These are phyloP conservation scores for Allium sativum DNA, from an alignment of 106 monocot species.

Conservation along the genomic window DNA sequence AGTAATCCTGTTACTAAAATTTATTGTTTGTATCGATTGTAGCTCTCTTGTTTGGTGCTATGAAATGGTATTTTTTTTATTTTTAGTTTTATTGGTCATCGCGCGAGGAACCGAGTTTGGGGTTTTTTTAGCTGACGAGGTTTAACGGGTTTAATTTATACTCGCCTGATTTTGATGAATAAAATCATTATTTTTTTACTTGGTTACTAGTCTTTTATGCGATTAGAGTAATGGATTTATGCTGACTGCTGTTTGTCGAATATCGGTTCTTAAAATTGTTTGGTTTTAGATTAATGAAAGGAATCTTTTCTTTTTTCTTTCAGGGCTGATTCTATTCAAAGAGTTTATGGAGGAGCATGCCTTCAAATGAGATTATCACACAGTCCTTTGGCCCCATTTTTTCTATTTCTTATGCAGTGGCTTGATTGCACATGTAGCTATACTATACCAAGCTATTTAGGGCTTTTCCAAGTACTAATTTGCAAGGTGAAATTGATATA, in stretches of 20 bases:
- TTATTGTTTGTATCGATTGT: background rate
- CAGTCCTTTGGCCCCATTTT: slow-evolving; percentile 53
- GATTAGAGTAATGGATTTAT: too few species aligned
- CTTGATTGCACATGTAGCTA: slow-evolving; percentile 48
- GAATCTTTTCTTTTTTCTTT: background rate
- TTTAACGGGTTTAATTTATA: background rate
- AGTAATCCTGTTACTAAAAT: background rate
- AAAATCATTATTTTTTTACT: background rate
- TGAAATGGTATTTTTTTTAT: background rate
- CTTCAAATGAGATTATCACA: slow-evolving; percentile 85
- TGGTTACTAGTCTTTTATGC: too few species aligned
- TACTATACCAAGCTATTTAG: slow-evolving; percentile 64
- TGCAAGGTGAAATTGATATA: slow-evolving; percentile 39
- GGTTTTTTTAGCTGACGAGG: background rate
- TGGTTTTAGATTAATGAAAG: too few species aligned
- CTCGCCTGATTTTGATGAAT: background rate
- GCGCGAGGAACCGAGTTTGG: background rate
- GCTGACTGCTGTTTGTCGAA: too few species aligned
- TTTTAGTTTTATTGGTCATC: background rate
- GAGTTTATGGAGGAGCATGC: slow-evolving; percentile 62
- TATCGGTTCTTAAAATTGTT: too few species aligned
- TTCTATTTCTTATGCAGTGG: slow-evolving; percentile 62
- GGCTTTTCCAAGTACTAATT: slow-evolving; percentile 73
- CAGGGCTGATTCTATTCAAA: slow-evolving; percentile 72
- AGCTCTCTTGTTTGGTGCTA: too few species aligned